Evolutionary conservation across 306 rosid genomes (phyloP).

Genomic region (Purshia tridentata): DNA sequence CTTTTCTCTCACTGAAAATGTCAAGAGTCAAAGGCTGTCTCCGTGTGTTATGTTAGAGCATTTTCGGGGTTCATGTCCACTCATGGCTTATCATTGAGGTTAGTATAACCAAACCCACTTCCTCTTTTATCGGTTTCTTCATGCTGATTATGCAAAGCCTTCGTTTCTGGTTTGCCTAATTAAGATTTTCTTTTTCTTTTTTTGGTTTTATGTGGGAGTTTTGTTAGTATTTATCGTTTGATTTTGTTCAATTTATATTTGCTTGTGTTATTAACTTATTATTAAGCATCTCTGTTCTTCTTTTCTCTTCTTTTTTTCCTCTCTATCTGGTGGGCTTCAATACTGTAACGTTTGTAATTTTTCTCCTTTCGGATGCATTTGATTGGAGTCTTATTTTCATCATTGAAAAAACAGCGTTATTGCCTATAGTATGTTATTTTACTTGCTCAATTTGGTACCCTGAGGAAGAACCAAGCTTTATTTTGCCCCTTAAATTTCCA

Average conservation of each 20-base stretch:
- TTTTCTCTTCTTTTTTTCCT: background rate
- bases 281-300: background rate
- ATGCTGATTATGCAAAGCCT: background rate
- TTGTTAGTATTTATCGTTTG: background rate
- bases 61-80: background rate
- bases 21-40: conserved; percentile 3
- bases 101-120: conserved; percentile 14
- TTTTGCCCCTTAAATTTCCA: background rate
- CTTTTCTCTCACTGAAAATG: conserved; percentile 7
- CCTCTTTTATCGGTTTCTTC: background rate
- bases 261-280: background rate
- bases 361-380: background rate
- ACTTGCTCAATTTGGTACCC: background rate
- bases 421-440: background rate
- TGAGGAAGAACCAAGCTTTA: background rate
- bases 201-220: background rate
- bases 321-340: background rate
- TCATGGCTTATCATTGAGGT: conserved; percentile 28
- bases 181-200: background rate
- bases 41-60: background rate
- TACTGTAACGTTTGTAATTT: background rate
- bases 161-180: background rate
- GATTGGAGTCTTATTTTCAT: background rate
- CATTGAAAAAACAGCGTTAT: background rate
- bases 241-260: background rate